Base-by-base conservation (phyloP, 2,329 filamentous ascomycete genomes). In the Fusarium buharicum region DNA sequence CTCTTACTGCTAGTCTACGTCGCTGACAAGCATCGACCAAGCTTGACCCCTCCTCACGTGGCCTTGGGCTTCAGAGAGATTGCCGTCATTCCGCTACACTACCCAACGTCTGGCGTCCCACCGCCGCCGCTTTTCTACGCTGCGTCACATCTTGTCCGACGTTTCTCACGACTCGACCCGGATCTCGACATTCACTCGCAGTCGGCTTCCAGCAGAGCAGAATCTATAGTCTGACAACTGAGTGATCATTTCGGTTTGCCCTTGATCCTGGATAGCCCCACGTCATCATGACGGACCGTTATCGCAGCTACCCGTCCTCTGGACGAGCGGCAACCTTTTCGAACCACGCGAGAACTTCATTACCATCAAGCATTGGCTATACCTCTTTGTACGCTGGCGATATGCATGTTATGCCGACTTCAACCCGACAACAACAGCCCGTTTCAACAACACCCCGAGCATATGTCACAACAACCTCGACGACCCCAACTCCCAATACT, bases 301-400 rank as follows among this genome's bases (percentile, higher is more conserved):
- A 81, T 70, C 78, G 70, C 55, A 66, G 74, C 55, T 76, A 79
- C 50, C 53, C 73, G 47, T 72, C 75, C 46, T 73, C 79, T 57
- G 77, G 78, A 55, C 77, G 81, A 59, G 79, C 82, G 53, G 77
- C 77, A 27, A 75, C 75, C 6, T 73, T 75, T 71, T 83, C 71
- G 54, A 84, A 77, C 50, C 82, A 84, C 43, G 83, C 81, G 52
- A 80, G 84, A 55, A 74, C 82, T 44, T 86, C 84, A 24, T 73
- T 86, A 71, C 84, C 84, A 16, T 77, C 80, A 43, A 79, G 78
- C 68, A 74, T 82, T 47, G 80, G 79, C 20, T 83, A 83, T 70
- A 79, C 76, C 68, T 77, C 80, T 55, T 74, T 80, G 53, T 84
- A 85, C 62, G 76, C 77, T 55, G 80, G 82, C 48, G 84, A 87